Evolutionary conservation across 2,329 filamentous ascomycete species (phyloP).

Genomic region (Fusarium transvaalense): DNA sequence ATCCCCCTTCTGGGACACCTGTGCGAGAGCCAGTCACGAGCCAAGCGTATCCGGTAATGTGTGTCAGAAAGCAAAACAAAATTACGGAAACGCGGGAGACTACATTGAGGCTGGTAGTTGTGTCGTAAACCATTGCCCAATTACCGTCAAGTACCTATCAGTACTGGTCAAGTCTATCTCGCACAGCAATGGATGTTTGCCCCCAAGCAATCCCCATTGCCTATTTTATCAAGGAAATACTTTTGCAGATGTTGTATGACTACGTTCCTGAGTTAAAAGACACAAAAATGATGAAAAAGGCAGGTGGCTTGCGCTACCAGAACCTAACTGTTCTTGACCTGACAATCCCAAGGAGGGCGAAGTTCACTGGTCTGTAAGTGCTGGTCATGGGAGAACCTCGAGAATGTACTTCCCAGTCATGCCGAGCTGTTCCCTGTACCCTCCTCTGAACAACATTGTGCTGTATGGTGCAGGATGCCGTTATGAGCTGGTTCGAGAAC

Average conservation of each 20-base stretch:
- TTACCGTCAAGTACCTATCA: conserved; percentile 1
- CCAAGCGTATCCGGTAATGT: conserved; percentile 20
- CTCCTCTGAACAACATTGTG: not conserved
- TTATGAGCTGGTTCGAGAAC: conserved; percentile 27
- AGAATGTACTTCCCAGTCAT: not conserved
- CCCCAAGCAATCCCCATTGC: not conserved
- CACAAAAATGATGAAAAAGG: not conserved
- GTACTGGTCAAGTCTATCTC: not conserved
- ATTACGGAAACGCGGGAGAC: conserved; percentile 10
- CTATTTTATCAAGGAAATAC: conserved; percentile 4
- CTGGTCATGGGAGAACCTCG: conserved; percentile 4
- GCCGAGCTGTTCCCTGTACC: not conserved
- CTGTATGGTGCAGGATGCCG: not conserved
- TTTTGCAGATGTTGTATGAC: not conserved
- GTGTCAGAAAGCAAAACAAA: conserved; percentile 9
- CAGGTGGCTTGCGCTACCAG: conserved; percentile 9
- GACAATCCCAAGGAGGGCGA: conserved; percentile 10
- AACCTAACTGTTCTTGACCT: conserved; percentile 13
- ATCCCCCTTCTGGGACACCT: conserved; percentile 23
- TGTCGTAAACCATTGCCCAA: conserved; percentile 1
- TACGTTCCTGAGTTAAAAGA: conserved; percentile 3
- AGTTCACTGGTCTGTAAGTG: not conserved
- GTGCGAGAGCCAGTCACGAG: conserved; percentile 26
- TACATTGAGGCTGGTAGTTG: conserved; percentile 3
- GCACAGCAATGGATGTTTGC: not conserved